phyloP scores from a whole-genome alignment of 352 stramenopile species.

The Phytophthora citricola region DNA sequence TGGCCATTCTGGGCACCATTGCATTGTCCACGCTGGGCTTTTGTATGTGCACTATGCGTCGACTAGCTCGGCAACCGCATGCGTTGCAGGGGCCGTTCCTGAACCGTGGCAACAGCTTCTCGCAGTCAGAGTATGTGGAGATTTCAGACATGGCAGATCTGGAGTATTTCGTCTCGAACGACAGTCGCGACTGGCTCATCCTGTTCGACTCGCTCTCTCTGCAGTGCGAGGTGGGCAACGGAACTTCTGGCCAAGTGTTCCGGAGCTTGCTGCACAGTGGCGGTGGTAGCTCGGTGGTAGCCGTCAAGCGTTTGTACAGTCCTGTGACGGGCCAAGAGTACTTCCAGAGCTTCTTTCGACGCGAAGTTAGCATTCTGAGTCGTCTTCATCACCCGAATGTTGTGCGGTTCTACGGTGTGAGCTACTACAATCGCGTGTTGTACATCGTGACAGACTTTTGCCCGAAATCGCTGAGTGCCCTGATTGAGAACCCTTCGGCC shows the following conservation, averaged over 20 bases:
- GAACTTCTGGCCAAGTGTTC: conserved; percentile 91
- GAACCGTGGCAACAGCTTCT: conserved; percentile 75
- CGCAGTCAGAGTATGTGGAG: conserved; percentile 84
- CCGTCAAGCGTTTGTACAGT: conserved; percentile 90
- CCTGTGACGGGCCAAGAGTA: conserved; percentile 89
- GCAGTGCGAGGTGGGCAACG: conserved; percentile 86
- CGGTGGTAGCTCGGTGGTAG: conserved; percentile 84
- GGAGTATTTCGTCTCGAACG: conserved; percentile 89
- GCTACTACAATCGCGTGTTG: conserved; percentile 90
- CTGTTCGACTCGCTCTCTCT: conserved; percentile 89
- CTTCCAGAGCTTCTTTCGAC: conserved; percentile 91
- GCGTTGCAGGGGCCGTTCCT: conserved; percentile 50
- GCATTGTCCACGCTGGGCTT: conserved; percentile 84
- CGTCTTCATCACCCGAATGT: conserved; percentile 90
- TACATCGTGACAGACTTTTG: conserved; percentile 94
- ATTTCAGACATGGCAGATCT: conserved; percentile 88
- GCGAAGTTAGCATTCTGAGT: conserved; percentile 88
- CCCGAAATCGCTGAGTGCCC: conserved; percentile 75
- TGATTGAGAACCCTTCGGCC: conserved; percentile 80
- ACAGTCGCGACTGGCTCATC: conserved; percentile 91
- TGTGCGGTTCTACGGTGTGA: conserved; percentile 91
- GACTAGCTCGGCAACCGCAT: conserved; percentile 74
- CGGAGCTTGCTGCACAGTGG: conserved; percentile 84
- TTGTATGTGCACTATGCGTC: conserved; percentile 89
- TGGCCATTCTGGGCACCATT: conserved; percentile 78